These are phyloP conservation scores for Pseudogymnoascus sp. DNA, from an alignment of 2,329 filamentous ascomycete genomes.

Conservation along the genomic window DNA sequence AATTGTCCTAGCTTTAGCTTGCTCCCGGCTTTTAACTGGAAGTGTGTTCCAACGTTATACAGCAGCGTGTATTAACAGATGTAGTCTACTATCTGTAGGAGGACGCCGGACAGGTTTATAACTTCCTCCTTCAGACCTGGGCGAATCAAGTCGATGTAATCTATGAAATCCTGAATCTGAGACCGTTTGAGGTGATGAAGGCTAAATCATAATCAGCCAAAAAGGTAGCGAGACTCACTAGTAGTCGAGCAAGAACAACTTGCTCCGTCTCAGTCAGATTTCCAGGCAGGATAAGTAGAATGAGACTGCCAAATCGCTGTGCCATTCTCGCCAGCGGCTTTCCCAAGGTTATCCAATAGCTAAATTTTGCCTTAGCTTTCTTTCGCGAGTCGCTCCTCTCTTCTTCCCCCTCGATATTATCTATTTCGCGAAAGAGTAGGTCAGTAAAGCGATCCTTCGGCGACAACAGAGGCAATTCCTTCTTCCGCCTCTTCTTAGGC, in stretches of 20 bases:
- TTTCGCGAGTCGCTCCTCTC: background rate
- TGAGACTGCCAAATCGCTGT: background rate
- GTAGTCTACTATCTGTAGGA: background rate
- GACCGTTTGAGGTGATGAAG: background rate
- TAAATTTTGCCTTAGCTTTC: background rate
- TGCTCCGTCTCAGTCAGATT: background rate
- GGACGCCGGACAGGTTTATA: background rate
- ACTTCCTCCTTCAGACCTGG: background rate
- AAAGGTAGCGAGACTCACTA: background rate
- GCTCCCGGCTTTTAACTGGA: too few species aligned
- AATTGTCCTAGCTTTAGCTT: too few species aligned
- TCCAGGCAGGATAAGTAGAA: background rate
- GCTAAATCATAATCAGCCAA: conserved; percentile 1
- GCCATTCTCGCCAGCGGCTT: background rate
- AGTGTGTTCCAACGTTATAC: too few species aligned
- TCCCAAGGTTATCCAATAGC: background rate
- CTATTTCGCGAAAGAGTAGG: background rate
- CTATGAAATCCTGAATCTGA: background rate
- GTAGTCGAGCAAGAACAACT: background rate
- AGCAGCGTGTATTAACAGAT: too few species aligned
- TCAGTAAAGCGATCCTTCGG: background rate
- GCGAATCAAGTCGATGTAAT: background rate
- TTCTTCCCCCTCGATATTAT: background rate
- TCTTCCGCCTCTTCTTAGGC: background rate
- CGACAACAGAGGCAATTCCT: background rate